Conservation (phyloP, 2,329 filamentous ascomycete genomes). For the Ophiobolus disseminans region DNA sequence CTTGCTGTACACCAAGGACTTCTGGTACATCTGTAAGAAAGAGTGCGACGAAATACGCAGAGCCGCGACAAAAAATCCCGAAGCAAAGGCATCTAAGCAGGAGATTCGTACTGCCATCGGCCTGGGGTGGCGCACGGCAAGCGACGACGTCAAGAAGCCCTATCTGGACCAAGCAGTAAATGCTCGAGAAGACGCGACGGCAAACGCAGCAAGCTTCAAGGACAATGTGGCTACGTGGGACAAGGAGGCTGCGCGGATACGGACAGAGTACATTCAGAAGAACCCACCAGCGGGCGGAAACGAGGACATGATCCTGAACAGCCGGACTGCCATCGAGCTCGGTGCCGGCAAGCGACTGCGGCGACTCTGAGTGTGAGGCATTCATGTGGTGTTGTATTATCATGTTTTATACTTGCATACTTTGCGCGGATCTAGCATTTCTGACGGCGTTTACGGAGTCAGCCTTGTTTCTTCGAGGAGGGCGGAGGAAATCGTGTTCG, state of each 20-base stretch:
- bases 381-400: slow-evolving; percentile 25
- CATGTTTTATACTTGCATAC: slow-evolving; percentile 25
- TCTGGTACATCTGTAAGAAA: slow-evolving; percentile 67
- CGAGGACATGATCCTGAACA: slow-evolving; percentile 40
- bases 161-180: slow-evolving; percentile 77
- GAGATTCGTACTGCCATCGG: slow-evolving; percentile 87
- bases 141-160: slow-evolving; percentile 73
- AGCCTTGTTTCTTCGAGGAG: not conserved
- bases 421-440: slow-evolving; percentile 33
- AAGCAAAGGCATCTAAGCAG: slow-evolving; percentile 70
- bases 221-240: slow-evolving; percentile 76
- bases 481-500: slow-evolving; percentile 3
- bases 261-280: slow-evolving; percentile 51
- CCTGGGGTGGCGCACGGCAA: slow-evolving; percentile 86
- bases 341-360: slow-evolving; percentile 45
- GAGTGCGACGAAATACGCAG: slow-evolving; percentile 73
- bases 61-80: slow-evolving; percentile 68
- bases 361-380: slow-evolving; percentile 23
- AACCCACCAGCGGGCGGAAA: slow-evolving; percentile 42
- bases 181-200: slow-evolving; percentile 71
- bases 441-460: slow-evolving; percentile 21
- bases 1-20: slow-evolving; percentile 83
- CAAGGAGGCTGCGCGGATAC: slow-evolving; percentile 61
- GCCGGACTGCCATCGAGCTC: slow-evolving; percentile 48
- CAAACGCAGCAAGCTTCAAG: slow-evolving; percentile 66